These are phyloP conservation scores for Acacia crassicarpa DNA, from an alignment of 306 rosid genomes.

Conservation along the genomic window DNA sequence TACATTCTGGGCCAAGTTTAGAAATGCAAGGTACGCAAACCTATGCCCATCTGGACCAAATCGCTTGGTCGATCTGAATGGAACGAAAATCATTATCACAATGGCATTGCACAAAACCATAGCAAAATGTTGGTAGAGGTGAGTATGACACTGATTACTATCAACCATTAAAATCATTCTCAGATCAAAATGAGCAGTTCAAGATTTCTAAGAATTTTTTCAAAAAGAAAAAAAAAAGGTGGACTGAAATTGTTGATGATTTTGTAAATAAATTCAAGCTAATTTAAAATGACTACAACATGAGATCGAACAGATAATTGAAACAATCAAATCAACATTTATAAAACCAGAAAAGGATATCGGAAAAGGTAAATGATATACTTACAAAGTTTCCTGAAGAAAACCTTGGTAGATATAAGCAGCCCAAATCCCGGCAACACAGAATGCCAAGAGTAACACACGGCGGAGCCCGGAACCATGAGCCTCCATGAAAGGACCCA, in stretches of 20 bases:
- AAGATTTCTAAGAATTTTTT: neutral
- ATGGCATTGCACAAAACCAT: neutral
- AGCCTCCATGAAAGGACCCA: conserved; percentile 62
- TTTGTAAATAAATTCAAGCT: neutral
- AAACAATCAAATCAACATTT: neutral
- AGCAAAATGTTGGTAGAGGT: neutral
- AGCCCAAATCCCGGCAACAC: conserved; percentile 91
- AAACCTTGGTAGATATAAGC: conserved; percentile 96
- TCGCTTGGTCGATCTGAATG: conserved; percentile 84
- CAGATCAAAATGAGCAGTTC: neutral
- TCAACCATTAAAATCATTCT: neutral
- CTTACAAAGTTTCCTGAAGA: conserved; percentile 94
- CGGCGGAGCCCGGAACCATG: conserved; percentile 83
- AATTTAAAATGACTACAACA: neutral
- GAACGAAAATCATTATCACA: neutral
- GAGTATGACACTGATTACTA: neutral
- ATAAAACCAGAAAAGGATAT: neutral
- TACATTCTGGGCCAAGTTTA: conserved; percentile 88
- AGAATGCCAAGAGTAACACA: conserved; percentile 67
- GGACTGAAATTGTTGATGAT: neutral
- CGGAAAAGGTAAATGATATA: neutral
- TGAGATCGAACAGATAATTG: neutral
- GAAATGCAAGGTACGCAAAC: conserved; percentile 88
- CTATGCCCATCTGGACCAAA: conserved; percentile 75
- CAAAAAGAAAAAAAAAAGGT: no score